Percentiles rank a stretch among this genome's conserved stretches.
phyloP scores from a whole-genome alignment of 306 rosid species.

The Medicago truncatula region MtrunA17r5.0-ANR NC_053048.1:7007001-7007500 shows the following conservation, averaged over 20 bases:
- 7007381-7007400: background rate
- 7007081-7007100: conserved; percentile 38
- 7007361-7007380: background rate
- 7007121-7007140: conserved; percentile 24
- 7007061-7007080: too few relatives aligned
- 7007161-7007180: conserved; percentile 1
- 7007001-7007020: background rate
- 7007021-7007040: background rate
- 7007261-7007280: fast-evolving
- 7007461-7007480: background rate
- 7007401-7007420: background rate
- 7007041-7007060: background rate
- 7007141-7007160: conserved; percentile 32
- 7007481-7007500: background rate
- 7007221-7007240: conserved; percentile 13
- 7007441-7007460: background rate
- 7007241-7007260: background rate
- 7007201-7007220: background rate
- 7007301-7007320: conserved; percentile 12
- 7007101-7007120: conserved; percentile 32
- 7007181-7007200: conserved; percentile 21
- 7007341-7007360: background rate
- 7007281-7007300: background rate
- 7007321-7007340: background rate
- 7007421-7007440: background rate